Conservation (phyloP, 805 yeast species). For the Grigorovia humatica region DNA sequence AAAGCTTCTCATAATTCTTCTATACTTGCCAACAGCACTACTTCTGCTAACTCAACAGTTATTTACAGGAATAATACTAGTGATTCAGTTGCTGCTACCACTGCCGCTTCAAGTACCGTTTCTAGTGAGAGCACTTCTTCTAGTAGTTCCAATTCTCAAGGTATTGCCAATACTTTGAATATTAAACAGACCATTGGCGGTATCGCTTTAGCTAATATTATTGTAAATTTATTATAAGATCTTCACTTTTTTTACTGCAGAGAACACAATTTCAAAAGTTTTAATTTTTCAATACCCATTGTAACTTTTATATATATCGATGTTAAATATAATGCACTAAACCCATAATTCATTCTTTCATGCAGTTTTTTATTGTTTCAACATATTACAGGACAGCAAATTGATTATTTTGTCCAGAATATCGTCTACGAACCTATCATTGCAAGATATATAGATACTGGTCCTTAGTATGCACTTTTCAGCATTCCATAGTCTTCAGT, state of each 20-base stretch:
- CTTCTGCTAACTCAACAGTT: neutral
- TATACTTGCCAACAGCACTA: conserved; percentile 1
- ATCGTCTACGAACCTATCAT: too few relatives aligned
- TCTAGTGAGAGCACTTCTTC: conserved; percentile 1
- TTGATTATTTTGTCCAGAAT: too few relatives aligned
- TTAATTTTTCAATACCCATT: neutral
- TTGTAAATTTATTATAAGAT: conserved; percentile 1
- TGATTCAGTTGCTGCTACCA: conserved; percentile 1
- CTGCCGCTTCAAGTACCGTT: neutral
- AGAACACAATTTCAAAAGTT: neutral
- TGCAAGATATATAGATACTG: too few relatives aligned
- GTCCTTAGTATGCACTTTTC: too few relatives aligned
- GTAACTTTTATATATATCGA: neutral
- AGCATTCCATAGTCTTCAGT: too few relatives aligned
- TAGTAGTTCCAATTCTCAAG: neutral
- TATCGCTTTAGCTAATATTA: neutral
- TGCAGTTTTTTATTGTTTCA: too few relatives aligned
- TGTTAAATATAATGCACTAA: neutral
- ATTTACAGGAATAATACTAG: neutral
- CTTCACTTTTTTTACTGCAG: neutral
- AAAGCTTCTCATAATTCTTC: conserved; percentile 6
- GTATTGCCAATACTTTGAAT: conserved; percentile 1
- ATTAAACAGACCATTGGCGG: neutral
- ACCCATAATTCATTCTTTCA: too few relatives aligned
- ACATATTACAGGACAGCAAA: too few relatives aligned